phyloP scores from a whole-genome alignment of 768 basidiomycete species.

The Pleurotus sapidus region DNA sequence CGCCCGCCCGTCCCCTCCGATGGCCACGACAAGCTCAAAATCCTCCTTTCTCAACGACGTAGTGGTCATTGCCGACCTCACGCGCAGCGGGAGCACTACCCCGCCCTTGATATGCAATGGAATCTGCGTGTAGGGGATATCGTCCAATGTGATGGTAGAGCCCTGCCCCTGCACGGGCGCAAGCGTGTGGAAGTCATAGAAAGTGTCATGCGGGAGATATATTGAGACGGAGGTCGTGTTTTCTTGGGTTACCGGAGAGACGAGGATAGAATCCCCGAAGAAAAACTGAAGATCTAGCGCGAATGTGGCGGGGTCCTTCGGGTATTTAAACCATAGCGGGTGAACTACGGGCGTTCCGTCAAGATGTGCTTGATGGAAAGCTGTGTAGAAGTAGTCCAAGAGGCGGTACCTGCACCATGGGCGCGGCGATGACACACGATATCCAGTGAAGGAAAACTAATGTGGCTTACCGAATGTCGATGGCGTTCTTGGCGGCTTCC shows the following conservation, averaged over 20 bases:
- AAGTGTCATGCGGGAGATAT: conserved; percentile 63
- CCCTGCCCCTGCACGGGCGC: conserved; percentile 47
- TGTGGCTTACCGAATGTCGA: conserved; percentile 54
- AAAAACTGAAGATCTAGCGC: conserved; percentile 67
- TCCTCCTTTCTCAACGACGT: conserved; percentile 46
- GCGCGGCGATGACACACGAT: not conserved
- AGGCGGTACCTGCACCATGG: conserved; percentile 50
- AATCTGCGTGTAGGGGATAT: conserved; percentile 55
- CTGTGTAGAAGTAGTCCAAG: conserved; percentile 70
- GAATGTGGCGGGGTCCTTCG: conserved; percentile 57
- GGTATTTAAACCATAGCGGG: conserved; percentile 67
- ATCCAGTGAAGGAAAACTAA: not conserved
- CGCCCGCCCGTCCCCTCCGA: conserved; percentile 48
- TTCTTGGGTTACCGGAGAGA: conserved; percentile 65
- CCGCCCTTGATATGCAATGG: conserved; percentile 65
- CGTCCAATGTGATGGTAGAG: conserved; percentile 35
- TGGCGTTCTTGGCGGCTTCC: conserved; percentile 54
- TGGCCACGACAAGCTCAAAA: conserved; percentile 65
- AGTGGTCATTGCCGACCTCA: conserved; percentile 58
- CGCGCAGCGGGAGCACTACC: conserved; percentile 54
- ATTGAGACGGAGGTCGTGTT: conserved; percentile 54
- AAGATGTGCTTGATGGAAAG: conserved; percentile 54
- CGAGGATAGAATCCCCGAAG: conserved; percentile 64
- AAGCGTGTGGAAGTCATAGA: conserved; percentile 61
- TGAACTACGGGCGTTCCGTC: conserved; percentile 67